These are phyloP conservation scores for Xylaria longipes DNA, from an alignment of 495 filamentous ascomycete genomes.

Conservation along the genomic window DNA sequence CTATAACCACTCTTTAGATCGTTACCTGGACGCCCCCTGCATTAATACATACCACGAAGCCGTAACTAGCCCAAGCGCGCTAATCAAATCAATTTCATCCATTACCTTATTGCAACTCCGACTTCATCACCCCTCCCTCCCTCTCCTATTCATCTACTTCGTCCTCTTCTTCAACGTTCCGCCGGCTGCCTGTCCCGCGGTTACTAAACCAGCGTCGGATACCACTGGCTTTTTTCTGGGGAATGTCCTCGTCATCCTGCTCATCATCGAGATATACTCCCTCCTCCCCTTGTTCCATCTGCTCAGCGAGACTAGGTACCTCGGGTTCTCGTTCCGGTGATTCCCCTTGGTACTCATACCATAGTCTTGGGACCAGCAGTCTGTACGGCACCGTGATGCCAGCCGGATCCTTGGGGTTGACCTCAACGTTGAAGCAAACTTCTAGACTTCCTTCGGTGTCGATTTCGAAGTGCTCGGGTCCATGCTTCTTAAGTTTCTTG, in stretches of 20 bases:
- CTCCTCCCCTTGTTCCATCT: background rate
- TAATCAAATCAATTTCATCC: background rate
- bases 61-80: background rate
- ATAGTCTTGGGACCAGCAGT: conserved; percentile 80
- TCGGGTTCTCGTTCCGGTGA: background rate
- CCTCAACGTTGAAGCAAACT: conserved; percentile 84
- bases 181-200: background rate
- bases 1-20: no score
- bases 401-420: conserved; percentile 80
- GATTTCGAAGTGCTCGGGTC: conserved; percentile 46
- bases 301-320: background rate
- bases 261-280: background rate
- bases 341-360: conserved; percentile 55
- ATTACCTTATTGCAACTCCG: background rate
- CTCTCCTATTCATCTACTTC: background rate
- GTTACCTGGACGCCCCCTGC: no score
- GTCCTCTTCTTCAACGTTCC: background rate
- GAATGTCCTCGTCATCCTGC: background rate
- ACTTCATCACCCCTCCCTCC: background rate
- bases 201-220: conserved; percentile 15
- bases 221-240: conserved; percentile 14
- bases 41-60: no score
- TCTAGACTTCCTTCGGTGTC: conserved; percentile 82
- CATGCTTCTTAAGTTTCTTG: conserved; percentile 58
- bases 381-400: conserved; percentile 91